Conservation (phyloP, 2,329 filamentous ascomycete genomes). For the Ascocoryne sarcoides region DNA sequence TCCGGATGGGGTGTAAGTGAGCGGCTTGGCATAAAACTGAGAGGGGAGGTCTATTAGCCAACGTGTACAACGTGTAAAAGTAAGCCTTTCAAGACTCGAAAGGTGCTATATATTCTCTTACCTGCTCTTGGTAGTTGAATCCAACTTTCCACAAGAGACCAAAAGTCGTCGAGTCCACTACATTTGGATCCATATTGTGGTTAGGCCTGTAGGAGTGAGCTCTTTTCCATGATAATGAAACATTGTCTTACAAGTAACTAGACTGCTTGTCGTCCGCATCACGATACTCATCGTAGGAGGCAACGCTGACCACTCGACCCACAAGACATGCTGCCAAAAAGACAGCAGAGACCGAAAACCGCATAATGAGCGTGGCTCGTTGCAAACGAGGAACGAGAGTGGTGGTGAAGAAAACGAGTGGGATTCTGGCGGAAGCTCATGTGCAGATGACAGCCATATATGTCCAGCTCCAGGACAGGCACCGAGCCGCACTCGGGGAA, state of each 20-base stretch:
- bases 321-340: slow-evolving; percentile 3
- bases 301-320: slow-evolving; percentile 8
- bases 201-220: slow-evolving; percentile 18
- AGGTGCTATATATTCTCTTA: too few relatives aligned
- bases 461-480: not conserved
- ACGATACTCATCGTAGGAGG: slow-evolving; percentile 20
- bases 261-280: slow-evolving; percentile 25
- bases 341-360: slow-evolving; percentile 1
- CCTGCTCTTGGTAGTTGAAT: slow-evolving; percentile 25
- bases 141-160: slow-evolving; percentile 31
- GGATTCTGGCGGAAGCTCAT: not conserved
- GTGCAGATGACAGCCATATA: not conserved
- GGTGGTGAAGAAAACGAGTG: not conserved
- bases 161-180: slow-evolving; percentile 29
- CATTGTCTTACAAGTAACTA: slow-evolving; percentile 21
- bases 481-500: not conserved
- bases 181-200: slow-evolving; percentile 33
- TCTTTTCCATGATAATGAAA: not conserved
- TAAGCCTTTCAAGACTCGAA: too few relatives aligned
- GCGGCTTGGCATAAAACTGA: slow-evolving; percentile 39
- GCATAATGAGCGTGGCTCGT: slow-evolving; percentile 12
- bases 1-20: slow-evolving; percentile 31
- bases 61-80: too few relatives aligned
- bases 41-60: too few relatives aligned
- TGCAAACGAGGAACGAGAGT: not conserved